Conservation (phyloP, 768 basidiomycete genomes). For the Trametes maxima region DNA sequence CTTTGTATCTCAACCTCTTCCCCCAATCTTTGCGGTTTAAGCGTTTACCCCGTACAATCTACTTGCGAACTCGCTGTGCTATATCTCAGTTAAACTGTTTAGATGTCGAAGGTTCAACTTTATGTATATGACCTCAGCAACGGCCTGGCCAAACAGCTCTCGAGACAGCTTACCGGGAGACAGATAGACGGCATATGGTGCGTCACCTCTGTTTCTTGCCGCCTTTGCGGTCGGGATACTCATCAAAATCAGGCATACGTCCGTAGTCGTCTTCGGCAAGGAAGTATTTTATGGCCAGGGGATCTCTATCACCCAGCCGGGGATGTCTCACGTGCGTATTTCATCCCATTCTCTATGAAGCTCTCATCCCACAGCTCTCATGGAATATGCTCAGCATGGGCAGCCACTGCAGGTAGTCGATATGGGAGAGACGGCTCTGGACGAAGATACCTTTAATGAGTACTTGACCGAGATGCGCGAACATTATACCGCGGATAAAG, state of each 20-base stretch:
- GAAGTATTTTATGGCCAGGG: constrained; percentile 94
- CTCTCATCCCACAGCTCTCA: neutral
- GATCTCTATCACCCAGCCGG: constrained; percentile 70
- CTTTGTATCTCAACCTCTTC: too few species aligned
- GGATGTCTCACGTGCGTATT: constrained; percentile 74
- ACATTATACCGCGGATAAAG: constrained; percentile 90
- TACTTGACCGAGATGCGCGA: constrained; percentile 75
- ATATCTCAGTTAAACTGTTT: neutral
- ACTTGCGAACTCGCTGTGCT: neutral
- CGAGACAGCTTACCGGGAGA: constrained; percentile 77
- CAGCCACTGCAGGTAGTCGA: constrained; percentile 67
- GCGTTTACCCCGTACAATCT: neutral
- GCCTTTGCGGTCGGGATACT: too few species aligned
- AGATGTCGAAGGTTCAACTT: constrained; percentile 58
- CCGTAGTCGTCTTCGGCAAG: constrained; percentile 82
- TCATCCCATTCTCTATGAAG: neutral
- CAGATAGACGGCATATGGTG: constrained; percentile 96
- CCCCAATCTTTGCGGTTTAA: neutral
- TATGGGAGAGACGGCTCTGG: constrained; percentile 79
- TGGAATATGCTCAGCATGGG: constrained; percentile 61
- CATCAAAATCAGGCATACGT: constrained; percentile 99
- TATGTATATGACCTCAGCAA: constrained; percentile 93
- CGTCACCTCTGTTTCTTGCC: constrained; percentile 23
- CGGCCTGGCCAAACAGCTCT: constrained; percentile 80
- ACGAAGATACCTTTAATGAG: constrained; percentile 83